Evolutionary conservation across 2,329 filamentous ascomycete genomes (phyloP), one percentile per base, ranked within the genome.

Genomic region (Rhynchosporium agropyri): DNA sequence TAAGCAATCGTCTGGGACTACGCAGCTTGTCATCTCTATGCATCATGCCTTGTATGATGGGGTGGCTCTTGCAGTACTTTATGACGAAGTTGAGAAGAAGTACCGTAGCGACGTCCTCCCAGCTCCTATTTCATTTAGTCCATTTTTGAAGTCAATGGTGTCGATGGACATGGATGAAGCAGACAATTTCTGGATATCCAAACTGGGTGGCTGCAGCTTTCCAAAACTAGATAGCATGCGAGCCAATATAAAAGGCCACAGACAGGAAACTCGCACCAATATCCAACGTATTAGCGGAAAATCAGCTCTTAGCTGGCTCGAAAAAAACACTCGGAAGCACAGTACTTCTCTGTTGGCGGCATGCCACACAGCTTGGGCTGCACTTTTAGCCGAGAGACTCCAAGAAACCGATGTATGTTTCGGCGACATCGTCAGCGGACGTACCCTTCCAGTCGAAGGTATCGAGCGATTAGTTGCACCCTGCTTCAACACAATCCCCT

Each of bases 31-130:
- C 1, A 63, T 73, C 46, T 68, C 71, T n/a, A 72, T 77, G 73
- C 92, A 97, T 70, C 93, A 97, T 76, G 90, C 91, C 1, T 78
- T 97, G 0, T 96, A 97, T 70, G 93, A 97, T 75, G 93, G 89
- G 0, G 86, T 89, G 42, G 91, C 92, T 0, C 89, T 97, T 71
- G 78, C 81, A 0, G 79, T 81, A 8, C 78, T 97, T 0, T 81
- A 94, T 29, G 75, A 83, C 0, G 92, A 97, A 70, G 78, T 96
- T 1, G 86, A 95, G 69, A 73, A 78, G 1, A 66, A 84, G 3
- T 85, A 88, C 40, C 65, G 74, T 0, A 81, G 80, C 0, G 58
- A 76, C 0, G 7, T 69, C 0, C 76, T 95, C 0, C 75, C 78
- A 0, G 65, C 78, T 0, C 73, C 84, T 0, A 76, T 85, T 0